Base-by-base conservation (phyloP, 1,284 basidiomycete species). In the Anthracocystis walkeri region DNA sequence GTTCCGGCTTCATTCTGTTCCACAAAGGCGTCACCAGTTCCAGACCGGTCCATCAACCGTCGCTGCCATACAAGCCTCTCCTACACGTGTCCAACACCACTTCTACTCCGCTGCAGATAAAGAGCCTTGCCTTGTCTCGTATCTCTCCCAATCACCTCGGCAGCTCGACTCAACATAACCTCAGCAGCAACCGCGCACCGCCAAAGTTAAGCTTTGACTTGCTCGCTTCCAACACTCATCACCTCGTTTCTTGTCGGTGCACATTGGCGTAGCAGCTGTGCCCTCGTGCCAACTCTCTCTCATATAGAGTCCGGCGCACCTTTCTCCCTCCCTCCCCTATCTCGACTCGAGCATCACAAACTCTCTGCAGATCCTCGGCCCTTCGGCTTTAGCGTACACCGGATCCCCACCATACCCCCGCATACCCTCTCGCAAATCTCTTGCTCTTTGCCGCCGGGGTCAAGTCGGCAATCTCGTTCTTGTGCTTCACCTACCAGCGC, bases 361-460 rank as follows among this genome's bases (percentile, higher is more conserved):
- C 48, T 49, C 48, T 33, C 48, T 33, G 20, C 21, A 23, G 7
- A 21, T 16, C 12, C 44, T n/a, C 29, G 48, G 48, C 33, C 12
- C 8, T 23, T 41, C 51, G 51, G 23, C 29, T 49, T 49, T 49
- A 49, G 29, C 48, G 48, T 49, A 10, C 21, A 31, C 49, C 49
- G 49, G 49, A 50, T 21, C 11, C 31, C 20, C 33, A 21, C 10
- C 49, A 23, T 33, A 8, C 49, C 31, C 29, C 48, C n/a, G 31
- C 35, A 38, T 4, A 38, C 14, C 12, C 35, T 38, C 35, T 38
- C 35, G 35, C 35, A 14, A 38, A 16, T 16, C 35, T 38, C 35
- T 38, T 16, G 35, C 35, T 38, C 35, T 2, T 16, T 3, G 11
- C 35, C 35, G 35, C 12, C 14, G 35, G 35, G 14, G 35, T 16